Conservation (phyloP, 371 early-diverging fungal genomes). For the Chytridium lagenaria region DNA sequence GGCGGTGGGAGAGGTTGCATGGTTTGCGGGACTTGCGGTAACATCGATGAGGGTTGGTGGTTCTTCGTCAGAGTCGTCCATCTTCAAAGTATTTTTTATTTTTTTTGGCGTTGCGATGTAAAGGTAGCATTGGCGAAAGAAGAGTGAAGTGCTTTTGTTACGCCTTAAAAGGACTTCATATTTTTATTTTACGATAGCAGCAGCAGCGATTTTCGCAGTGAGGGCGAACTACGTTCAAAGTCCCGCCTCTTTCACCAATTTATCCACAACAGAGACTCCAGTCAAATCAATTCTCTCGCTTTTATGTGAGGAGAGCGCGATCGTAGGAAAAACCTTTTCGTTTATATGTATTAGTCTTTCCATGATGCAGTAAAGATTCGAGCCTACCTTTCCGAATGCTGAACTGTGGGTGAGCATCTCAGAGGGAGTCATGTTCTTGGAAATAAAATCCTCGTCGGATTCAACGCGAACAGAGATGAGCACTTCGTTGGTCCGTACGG, state of each 20-base stretch:
- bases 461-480: conserved; percentile 9
- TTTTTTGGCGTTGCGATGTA: no score
- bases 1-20: conserved; percentile 1
- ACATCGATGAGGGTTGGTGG: not conserved
- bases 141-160: no score
- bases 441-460: conserved; percentile 7
- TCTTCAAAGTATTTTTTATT: no score
- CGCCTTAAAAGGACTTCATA: no score
- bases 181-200: no score
- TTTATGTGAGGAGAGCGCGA: not conserved
- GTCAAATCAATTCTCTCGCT: not conserved
- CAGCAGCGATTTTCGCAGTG: no score
- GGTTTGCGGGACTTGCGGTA: no score
- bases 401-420: not conserved
- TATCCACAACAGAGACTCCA: not conserved
- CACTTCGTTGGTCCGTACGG: conserved; percentile 8
- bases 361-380: not conserved
- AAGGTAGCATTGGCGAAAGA: no score
- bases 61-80: no score
- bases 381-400: conserved; percentile 5
- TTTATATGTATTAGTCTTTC: not conserved
- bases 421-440: not conserved
- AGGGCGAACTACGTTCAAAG: not conserved
- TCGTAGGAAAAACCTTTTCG: not conserved
- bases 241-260: not conserved